Percentiles rank a stretch among this genome's conserved stretches.
These are phyloP conservation scores for Circinella umbellata DNA, from an alignment of 371 early-diverging fungal species.

Conservation along the genomic window DNA sequence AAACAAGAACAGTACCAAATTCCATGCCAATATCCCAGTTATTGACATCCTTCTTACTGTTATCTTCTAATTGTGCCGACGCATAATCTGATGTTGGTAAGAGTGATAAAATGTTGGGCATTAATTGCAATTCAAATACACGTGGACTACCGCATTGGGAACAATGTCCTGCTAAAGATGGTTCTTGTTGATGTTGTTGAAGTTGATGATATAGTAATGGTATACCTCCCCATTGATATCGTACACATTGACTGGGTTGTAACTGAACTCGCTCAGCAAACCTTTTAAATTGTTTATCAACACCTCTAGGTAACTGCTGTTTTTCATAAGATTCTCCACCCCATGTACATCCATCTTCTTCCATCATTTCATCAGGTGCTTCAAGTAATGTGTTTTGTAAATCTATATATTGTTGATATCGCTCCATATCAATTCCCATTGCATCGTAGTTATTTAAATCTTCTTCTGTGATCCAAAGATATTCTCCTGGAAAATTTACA, in stretches of 20 bases:
- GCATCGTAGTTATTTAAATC: conserved; percentile 33
- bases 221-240: conserved; percentile 76
- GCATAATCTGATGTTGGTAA: conserved; percentile 59
- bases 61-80: conserved; percentile 24
- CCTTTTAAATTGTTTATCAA: conserved; percentile 79
- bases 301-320: conserved; percentile 68
- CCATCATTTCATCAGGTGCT: conserved; percentile 31
- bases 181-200: conserved; percentile 37
- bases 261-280: conserved; percentile 75
- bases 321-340: conserved; percentile 86
- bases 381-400: conserved; percentile 41
- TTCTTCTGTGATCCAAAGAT: conserved; percentile 70
- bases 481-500: conserved; percentile 63
- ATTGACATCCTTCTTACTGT: conserved; percentile 22
- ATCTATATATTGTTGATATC: conserved; percentile 58
- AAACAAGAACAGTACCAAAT: conserved; percentile 89
- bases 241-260: conserved; percentile 85
- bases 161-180: conserved; percentile 59
- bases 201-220: conserved; percentile 67
- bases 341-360: conserved; percentile 59
- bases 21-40: conserved; percentile 85
- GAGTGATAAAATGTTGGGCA: conserved; percentile 83
- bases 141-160: conserved; percentile 73
- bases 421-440: conserved; percentile 40
- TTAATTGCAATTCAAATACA: conserved; percentile 91